Conservation (phyloP, 176 grass and related monocot genomes). For the Aegilops speltoides region DNA sequence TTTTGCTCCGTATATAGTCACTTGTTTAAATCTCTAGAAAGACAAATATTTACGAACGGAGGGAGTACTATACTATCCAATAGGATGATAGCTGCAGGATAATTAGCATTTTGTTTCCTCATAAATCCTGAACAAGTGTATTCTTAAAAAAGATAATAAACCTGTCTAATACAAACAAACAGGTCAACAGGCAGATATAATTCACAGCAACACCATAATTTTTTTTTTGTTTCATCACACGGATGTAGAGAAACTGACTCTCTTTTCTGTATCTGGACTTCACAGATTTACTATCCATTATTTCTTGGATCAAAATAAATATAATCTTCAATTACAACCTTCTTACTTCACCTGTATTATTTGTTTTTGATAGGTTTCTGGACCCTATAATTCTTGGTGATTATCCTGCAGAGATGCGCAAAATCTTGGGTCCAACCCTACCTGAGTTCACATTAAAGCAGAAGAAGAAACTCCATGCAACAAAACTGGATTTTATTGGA, state of each 20-base stretch:
- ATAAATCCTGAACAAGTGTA: neutral
- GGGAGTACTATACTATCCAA: slow-evolving; percentile 9
- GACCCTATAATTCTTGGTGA: slow-evolving; percentile 58
- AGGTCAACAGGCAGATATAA: neutral
- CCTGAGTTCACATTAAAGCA: slow-evolving; percentile 51
- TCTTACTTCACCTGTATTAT: neutral
- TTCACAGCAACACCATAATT: neutral
- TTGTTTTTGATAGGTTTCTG: slow-evolving; percentile 39
- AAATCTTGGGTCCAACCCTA: slow-evolving; percentile 38
- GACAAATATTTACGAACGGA: no score
- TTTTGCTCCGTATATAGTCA: no score
- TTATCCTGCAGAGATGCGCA: slow-evolving; percentile 57
- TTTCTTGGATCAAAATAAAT: neutral
- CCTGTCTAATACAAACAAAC: neutral
- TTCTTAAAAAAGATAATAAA: neutral
- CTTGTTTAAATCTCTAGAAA: no score
- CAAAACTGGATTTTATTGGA: slow-evolving; percentile 73
- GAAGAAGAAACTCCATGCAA: slow-evolving; percentile 34
- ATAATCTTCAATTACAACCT: neutral
- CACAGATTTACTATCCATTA: neutral
- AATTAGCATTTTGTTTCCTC: neutral
- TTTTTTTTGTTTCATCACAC: neutral
- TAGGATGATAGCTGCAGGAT: neutral
- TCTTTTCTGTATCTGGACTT: neutral
- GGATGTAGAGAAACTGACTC: neutral